Conservation (phyloP, 225 moss, liverwort and hornwort genomes). For the Antitrichia curtipendula region DNA sequence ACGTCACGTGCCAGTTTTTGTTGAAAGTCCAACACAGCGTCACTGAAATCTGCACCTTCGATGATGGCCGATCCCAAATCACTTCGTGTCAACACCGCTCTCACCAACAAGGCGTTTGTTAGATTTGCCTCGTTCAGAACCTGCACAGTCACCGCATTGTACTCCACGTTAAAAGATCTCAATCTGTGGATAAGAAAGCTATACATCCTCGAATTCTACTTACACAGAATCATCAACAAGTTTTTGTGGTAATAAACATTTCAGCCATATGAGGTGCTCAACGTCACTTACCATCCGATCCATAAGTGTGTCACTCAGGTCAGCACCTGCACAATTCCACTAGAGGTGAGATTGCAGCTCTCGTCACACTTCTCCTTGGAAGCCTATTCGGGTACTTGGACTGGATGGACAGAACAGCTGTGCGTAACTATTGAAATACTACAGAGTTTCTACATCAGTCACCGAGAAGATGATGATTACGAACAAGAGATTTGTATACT, state of each 20-base stretch:
- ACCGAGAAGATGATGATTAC: neutral
- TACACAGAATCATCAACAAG: neutral
- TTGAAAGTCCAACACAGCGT: conserved; percentile 73
- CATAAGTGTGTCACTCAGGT: conserved; percentile 98
- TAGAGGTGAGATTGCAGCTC: neutral
- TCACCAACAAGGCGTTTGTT: conserved; percentile 83
- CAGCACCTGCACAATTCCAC: conserved; percentile 50
- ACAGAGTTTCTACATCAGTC: neutral
- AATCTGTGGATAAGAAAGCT: neutral
- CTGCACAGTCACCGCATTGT: conserved; percentile 14
- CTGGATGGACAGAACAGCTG: neutral
- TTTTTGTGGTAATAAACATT: neutral
- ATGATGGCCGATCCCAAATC: conserved; percentile 85
- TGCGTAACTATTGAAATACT: too few species aligned
- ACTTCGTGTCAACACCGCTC: conserved; percentile 95
- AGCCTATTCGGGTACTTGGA: neutral
- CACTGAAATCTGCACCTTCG: conserved; percentile 97
- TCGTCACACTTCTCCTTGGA: neutral
- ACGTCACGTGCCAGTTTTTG: conserved; percentile 72
- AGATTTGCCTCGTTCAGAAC: conserved; percentile 92
- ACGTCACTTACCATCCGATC: conserved; percentile 80
- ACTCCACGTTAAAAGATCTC: neutral
- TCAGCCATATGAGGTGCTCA: neutral
- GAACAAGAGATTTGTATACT: neutral
- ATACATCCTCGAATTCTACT: neutral